A percentile compares a stretch with the other conserved stretches of the same genome.
Evolutionary conservation across 306 rosid species (phyloP).

Genomic region (Clitoria ternatea): DNA sequence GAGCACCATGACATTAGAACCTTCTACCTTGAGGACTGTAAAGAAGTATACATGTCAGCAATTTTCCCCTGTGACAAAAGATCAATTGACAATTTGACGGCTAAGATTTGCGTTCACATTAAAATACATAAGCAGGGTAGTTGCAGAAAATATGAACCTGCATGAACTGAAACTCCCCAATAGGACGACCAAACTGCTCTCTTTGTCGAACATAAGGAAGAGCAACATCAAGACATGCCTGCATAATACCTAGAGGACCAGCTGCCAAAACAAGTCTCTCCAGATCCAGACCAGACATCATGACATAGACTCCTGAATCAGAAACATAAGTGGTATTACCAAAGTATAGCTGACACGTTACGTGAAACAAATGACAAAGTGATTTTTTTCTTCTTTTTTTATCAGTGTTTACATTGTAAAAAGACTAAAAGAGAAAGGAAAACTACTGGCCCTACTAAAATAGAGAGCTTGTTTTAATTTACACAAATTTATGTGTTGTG

Average conservation of each 20-base stretch:
- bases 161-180: slow-evolving; percentile 94
- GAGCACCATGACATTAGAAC: slow-evolving; percentile 15
- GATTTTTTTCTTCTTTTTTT: background rate
- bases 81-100: slow-evolving; percentile 15
- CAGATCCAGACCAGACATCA: slow-evolving; percentile 96
- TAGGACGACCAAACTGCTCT: slow-evolving; percentile 96
- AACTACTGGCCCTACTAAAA: background rate
- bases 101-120: background rate
- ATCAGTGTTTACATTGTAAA: background rate
- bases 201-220: slow-evolving; percentile 91
- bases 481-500: background rate
- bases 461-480: background rate
- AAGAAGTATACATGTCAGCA: slow-evolving; percentile 89
- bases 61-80: slow-evolving; percentile 68
- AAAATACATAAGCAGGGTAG: background rate
- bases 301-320: slow-evolving; percentile 85
- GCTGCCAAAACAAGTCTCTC: slow-evolving; percentile 92
- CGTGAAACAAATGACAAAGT: background rate
- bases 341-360: background rate
- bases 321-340: slow-evolving; percentile 8
- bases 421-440: background rate
- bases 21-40: slow-evolving; percentile 85
- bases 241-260: slow-evolving; percentile 95
- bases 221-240: slow-evolving; percentile 82
- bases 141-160: slow-evolving; percentile 52